These are phyloP conservation scores for Wickerhamomyces kurtzmanii DNA, from an alignment of 805 yeast genomes.

Conservation along the genomic window DNA sequence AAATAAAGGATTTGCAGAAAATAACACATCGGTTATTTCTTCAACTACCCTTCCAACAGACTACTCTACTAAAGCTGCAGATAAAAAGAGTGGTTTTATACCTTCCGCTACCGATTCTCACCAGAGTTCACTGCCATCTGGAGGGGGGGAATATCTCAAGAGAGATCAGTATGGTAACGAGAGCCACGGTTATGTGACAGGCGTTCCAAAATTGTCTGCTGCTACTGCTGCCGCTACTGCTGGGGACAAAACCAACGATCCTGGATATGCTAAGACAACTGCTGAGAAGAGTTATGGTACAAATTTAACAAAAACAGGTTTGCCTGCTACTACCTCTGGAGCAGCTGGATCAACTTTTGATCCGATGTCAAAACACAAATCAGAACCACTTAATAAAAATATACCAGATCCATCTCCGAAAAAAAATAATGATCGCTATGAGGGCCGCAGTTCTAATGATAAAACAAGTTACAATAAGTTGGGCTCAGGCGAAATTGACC, in stretches of 20 bases:
- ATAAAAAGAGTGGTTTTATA: slow-evolving; percentile 13
- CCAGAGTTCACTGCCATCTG: too few species aligned
- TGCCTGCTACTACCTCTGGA: slow-evolving; percentile 3
- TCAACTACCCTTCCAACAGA: too few species aligned
- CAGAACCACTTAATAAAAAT: too few species aligned
- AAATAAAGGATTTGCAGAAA: too few species aligned
- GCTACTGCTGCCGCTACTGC: slow-evolving; percentile 8
- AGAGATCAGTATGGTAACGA: slow-evolving; percentile 8
- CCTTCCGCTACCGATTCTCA: slow-evolving; percentile 4
- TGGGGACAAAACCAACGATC: too few species aligned
- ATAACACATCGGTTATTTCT: too few species aligned
- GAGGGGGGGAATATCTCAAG: slow-evolving; percentile 2
- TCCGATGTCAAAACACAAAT: not conserved
- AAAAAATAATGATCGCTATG: too few species aligned
- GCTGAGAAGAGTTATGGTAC: slow-evolving; percentile 7
- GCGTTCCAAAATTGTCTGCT: slow-evolving; percentile 10
- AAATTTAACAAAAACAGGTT: slow-evolving; percentile 2
- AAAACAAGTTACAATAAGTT: too few species aligned
- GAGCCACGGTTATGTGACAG: slow-evolving; percentile 6
- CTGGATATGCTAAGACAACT: slow-evolving; percentile 10
- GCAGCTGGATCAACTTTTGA: not conserved
- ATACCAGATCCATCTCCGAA: too few species aligned
- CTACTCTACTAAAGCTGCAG: too few species aligned
- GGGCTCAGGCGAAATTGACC: too few species aligned
- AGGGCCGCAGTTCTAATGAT: too few species aligned